Evolutionary conservation across 345 rosid species (phyloP).

Genomic region (Arabidopsis arenosa): DNA sequence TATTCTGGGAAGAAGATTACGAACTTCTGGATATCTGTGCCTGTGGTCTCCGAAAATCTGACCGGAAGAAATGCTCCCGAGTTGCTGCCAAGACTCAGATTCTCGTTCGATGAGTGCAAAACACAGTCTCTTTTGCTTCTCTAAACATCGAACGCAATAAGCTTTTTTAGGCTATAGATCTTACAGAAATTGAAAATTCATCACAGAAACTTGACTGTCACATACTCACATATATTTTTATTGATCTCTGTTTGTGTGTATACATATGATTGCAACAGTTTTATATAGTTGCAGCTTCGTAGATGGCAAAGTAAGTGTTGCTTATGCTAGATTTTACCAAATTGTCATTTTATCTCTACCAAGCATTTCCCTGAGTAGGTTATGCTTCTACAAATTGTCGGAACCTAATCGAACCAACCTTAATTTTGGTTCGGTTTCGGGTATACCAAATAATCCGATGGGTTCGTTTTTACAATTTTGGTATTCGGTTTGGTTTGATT

Average conservation of each 20-base stretch:
- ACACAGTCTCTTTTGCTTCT: constrained; percentile 7
- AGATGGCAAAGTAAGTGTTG: not conserved
- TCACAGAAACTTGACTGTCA: constrained; percentile 31
- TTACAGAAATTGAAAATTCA: constrained; percentile 19
- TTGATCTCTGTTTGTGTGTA: constrained; percentile 17
- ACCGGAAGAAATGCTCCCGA: constrained; percentile 89
- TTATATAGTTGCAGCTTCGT: not conserved
- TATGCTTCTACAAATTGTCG: not conserved
- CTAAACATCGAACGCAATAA: not conserved
- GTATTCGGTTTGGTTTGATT: not conserved
- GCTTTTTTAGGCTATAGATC: constrained; percentile 17
- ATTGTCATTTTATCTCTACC: not conserved
- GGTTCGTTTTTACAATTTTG: not conserved
- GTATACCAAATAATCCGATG: not conserved
- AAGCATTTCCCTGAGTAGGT: no score
- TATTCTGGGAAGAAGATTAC: constrained; percentile 94
- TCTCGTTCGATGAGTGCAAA: constrained; percentile 57
- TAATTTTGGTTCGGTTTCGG: not conserved
- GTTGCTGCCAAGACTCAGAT: constrained; percentile 91
- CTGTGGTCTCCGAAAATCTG: constrained; percentile 79
- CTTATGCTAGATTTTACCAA: not conserved
- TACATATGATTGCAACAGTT: constrained; percentile 16
- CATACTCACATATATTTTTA: constrained; percentile 7
- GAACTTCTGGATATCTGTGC: constrained; percentile 89
- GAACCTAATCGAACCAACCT: no score